Percentiles rank a stretch among this genome's conserved stretches.
These are phyloP conservation scores for Colletotrichum eleusines DNA, from an alignment of 2,329 filamentous ascomycete species.

Conservation along the genomic window DNA sequence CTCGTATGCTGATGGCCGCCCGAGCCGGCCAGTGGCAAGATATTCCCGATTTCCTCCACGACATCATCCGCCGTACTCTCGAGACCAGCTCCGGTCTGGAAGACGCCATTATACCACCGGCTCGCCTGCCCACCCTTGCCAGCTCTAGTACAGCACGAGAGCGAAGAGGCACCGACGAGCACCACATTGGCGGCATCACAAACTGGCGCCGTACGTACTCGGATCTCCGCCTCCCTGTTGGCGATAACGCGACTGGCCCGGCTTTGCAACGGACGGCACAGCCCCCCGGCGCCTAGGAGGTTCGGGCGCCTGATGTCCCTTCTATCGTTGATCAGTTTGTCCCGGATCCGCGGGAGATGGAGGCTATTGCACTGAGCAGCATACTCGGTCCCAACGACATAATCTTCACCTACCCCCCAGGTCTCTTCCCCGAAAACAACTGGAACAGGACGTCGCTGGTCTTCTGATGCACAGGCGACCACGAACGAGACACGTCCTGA, in stretches of 20 bases:
- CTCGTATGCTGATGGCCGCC: constrained; percentile 66
- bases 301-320: background rate
- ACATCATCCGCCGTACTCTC: constrained; percentile 62
- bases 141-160: constrained; percentile 25
- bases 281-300: constrained; percentile 47
- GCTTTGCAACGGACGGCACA: constrained; percentile 49
- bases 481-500: background rate
- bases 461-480: background rate
- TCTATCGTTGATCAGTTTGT: background rate
- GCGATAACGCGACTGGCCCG: constrained; percentile 45
- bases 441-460: background rate
- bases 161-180: constrained; percentile 37
- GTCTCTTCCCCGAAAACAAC: background rate
- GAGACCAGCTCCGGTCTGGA: constrained; percentile 46
- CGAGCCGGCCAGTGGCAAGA: constrained; percentile 68
- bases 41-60: constrained; percentile 68
- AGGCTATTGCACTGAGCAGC: background rate
- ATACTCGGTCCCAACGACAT: background rate
- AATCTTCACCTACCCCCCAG: background rate
- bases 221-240: constrained; percentile 56
- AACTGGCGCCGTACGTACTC: constrained; percentile 47
- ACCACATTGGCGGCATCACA: constrained; percentile 22
- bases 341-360: background rate
- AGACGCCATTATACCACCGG: constrained; percentile 9
- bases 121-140: constrained; percentile 5